Evolutionary conservation across 1,139 yeast species (phyloP).

Genomic region (Debaryomyces udenii): DNA sequence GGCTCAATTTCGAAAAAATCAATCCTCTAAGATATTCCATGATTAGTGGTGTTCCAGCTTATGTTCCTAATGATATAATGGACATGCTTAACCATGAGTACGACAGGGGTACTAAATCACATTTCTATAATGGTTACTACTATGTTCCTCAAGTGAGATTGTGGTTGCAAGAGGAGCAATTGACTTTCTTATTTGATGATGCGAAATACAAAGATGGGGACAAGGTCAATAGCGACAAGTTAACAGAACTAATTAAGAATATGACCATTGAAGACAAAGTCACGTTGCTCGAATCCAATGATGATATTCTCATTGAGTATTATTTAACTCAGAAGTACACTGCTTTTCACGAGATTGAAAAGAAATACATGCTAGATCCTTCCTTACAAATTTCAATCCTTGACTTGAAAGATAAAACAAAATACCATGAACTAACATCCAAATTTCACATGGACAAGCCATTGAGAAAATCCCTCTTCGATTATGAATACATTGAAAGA

Average conservation of each 20-base stretch:
- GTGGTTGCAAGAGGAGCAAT: conserved; percentile 32
- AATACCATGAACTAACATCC: conserved; percentile 27
- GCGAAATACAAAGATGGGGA: conserved; percentile 17
- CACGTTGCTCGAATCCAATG: conserved; percentile 33
- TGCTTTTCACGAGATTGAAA: conserved; percentile 38
- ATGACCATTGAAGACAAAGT: conserved; percentile 32
- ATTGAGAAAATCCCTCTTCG: conserved; percentile 33
- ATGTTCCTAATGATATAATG: conserved; percentile 39
- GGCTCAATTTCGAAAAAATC: conserved; percentile 35
- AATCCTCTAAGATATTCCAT: conserved; percentile 35
- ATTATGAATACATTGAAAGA: conserved; percentile 31
- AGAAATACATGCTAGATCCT: conserved; percentile 26
- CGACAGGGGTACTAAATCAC: conserved; percentile 29
- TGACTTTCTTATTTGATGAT: conserved; percentile 18
- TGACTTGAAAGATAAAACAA: conserved; percentile 21
- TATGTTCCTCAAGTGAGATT: conserved; percentile 35
- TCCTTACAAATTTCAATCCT: conserved; percentile 22
- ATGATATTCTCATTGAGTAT: conserved; percentile 43
- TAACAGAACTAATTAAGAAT: conserved; percentile 18
- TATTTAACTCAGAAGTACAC: conserved; percentile 43
- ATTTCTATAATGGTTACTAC: conserved; percentile 29
- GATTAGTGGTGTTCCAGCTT: conserved; percentile 42
- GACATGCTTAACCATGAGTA: conserved; percentile 37
- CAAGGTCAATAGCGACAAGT: conserved; percentile 17
- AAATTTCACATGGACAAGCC: conserved; percentile 32